A percentile compares a stretch with the other conserved stretches of the same genome.
These are phyloP conservation scores for Colletotrichum coccodes DNA, from an alignment of 2,329 filamentous ascomycete species.

Conservation along the genomic window DNA sequence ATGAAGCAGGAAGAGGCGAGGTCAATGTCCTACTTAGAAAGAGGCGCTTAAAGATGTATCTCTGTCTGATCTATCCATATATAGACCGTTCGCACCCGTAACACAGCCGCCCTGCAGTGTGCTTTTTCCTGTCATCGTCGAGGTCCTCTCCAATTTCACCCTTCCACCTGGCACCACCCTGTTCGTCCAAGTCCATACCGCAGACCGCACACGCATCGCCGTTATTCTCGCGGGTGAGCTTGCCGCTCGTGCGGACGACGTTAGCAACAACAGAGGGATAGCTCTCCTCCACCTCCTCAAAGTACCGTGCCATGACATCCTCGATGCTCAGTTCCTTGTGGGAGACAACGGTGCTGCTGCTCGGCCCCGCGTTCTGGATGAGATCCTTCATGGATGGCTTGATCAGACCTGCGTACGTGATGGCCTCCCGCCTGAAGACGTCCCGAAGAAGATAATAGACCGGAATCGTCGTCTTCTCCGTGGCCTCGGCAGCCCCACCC, in stretches of 20 bases:
- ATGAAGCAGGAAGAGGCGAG: neutral
- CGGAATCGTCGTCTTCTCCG: slow-evolving; percentile 40
- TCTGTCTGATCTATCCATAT: slow-evolving; percentile 52
- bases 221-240: slow-evolving; percentile 66
- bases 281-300: slow-evolving; percentile 83
- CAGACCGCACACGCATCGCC: slow-evolving; percentile 73
- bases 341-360: slow-evolving; percentile 59
- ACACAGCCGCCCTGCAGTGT: slow-evolving; percentile 60
- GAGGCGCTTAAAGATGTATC: neutral
- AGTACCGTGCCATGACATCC: slow-evolving; percentile 89
- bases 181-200: slow-evolving; percentile 71
- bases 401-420: slow-evolving; percentile 69
- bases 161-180: slow-evolving; percentile 71
- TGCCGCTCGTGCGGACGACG: slow-evolving; percentile 91
- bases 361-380: slow-evolving; percentile 42
- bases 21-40: neutral
- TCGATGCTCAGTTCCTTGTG: slow-evolving; percentile 89
- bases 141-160: slow-evolving; percentile 64
- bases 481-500: neutral
- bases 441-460: slow-evolving; percentile 88
- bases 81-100: slow-evolving; percentile 80
- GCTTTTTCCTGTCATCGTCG: slow-evolving; percentile 38
- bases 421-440: slow-evolving; percentile 82
- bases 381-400: slow-evolving; percentile 62
- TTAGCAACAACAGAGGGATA: slow-evolving; percentile 95